Base-by-base conservation (phyloP, 2,329 filamentous ascomycete genomes). In the Microdochium bolleyi region DNA sequence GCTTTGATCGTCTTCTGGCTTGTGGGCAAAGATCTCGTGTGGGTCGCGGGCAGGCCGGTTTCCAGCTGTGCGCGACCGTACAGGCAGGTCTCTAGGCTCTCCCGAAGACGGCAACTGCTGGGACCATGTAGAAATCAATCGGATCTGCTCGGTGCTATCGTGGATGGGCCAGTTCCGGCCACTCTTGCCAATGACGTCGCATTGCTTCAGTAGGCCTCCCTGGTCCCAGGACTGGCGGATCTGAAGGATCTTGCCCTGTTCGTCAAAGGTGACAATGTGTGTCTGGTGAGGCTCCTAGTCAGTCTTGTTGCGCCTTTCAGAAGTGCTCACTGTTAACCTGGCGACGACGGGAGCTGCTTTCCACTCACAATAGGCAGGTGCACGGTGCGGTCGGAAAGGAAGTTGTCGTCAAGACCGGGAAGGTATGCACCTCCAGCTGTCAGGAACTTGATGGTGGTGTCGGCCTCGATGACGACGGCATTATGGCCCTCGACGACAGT, bases 161-260 rank as follows among this genome's bases (percentile, higher is more conserved):
- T 84, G 83, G 65, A 99, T 95, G 52, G 94, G 94, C 94, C 94
- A 99, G 72, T 94, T 95, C 68, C 87, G 88, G 53, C 89, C 89
- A 52, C 87, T 86, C 66, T 85, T 87, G 63, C 94, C 92, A 69
- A 99, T 97, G 53, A 96, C 85, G 57, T 96, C 92, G 58, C 96
- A 80, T 69, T 95, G 87, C 74, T 94, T 97, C 60, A 99, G 81
- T 41, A 99, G 81, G 52, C 90, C 87, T 56, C 85, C 92, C 70
- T 99, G 94, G 68, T 99, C 94, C 94, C 94, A 99, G 68, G 87
- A 89, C 60, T 92, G 83, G 61, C 92, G 88, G 58, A 97, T 88
- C 68, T 94, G 89, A 55, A 80, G 70, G 66, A 99, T 96, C 73
- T 89, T 91, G 67, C 84, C 82, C 49, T 86, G 71, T 58, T 70